Evolutionary conservation across 768 basidiomycete species (phyloP).

Genomic region (Neoboletus subvelutipes): DNA sequence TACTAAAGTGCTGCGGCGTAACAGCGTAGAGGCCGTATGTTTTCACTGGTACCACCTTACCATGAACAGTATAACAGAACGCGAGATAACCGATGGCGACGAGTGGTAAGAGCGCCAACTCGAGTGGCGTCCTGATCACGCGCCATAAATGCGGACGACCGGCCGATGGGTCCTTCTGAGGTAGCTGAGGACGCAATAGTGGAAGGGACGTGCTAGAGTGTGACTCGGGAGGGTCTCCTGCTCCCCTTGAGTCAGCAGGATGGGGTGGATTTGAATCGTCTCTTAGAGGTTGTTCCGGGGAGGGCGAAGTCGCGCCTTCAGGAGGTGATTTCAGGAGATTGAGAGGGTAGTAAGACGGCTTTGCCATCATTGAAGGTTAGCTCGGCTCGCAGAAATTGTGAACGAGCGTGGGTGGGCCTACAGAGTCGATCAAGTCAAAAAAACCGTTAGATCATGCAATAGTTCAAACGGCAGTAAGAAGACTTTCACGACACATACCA

Average conservation of each 20-base stretch:
- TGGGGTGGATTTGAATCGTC: not conserved
- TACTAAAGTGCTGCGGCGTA: constrained; percentile 22
- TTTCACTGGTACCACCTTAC: constrained; percentile 25
- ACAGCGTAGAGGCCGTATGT: constrained; percentile 21
- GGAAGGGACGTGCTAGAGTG: constrained; percentile 5
- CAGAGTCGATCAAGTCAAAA: not conserved
- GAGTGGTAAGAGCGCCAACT: constrained; percentile 25
- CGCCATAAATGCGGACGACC: constrained; percentile 8
- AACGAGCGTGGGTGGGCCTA: constrained; percentile 12
- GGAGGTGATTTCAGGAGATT: constrained; percentile 3
- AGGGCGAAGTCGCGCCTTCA: not conserved
- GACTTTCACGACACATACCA: not conserved
- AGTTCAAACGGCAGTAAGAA: not conserved
- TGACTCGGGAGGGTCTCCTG: not conserved
- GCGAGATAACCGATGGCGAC: constrained; percentile 28
- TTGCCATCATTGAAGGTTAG: constrained; percentile 7
- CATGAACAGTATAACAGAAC: constrained; percentile 30
- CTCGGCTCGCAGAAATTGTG: not conserved
- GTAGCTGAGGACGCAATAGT: constrained; percentile 5
- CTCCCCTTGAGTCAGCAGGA: not conserved
- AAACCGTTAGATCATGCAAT: not conserved
- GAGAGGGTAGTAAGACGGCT: constrained; percentile 24
- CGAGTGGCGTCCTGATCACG: constrained; percentile 1
- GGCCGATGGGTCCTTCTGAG: not conserved
- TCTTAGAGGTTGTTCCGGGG: not conserved